A percentile compares a stretch with the other conserved stretches of the same genome.
phyloP scores from a whole-genome alignment of 2,329 filamentous ascomycete species.

The Trichoderma sp. region DNA sequence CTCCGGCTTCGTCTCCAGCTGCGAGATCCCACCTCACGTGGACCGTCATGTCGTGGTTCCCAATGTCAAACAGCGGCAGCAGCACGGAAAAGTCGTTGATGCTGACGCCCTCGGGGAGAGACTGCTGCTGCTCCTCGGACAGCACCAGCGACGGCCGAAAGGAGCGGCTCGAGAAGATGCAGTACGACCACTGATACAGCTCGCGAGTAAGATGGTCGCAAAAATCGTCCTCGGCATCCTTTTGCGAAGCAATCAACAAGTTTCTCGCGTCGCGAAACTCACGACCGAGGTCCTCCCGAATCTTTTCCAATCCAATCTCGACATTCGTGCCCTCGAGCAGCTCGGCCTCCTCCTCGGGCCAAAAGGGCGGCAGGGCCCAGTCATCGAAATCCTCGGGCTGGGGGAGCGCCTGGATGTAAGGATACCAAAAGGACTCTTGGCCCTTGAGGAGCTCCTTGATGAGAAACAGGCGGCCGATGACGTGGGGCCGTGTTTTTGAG shows the following conservation, averaged over 20 bases:
- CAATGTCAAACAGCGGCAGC: conserved; percentile 68
- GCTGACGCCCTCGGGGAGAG: conserved; percentile 32
- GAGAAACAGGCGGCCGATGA: conserved; percentile 65
- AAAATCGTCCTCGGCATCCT: conserved; percentile 28
- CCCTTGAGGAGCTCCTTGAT: conserved; percentile 64
- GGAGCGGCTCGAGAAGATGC: conserved; percentile 63
- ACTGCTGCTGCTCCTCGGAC: conserved; percentile 29
- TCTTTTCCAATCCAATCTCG: conserved; percentile 47
- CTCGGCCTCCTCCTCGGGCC: conserved; percentile 57
- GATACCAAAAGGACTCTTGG: conserved; percentile 60
- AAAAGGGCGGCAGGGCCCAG: conserved; percentile 62
- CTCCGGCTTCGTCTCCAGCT: conserved; percentile 20
- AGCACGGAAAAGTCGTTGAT: conserved; percentile 64
- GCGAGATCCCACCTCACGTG: conserved; percentile 56
- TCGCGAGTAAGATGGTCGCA: conserved; percentile 40
- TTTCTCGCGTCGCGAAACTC: conserved; percentile 46
- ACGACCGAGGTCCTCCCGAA: conserved; percentile 43
- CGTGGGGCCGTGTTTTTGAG: conserved; percentile 50
- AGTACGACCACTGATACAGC: conserved; percentile 63
- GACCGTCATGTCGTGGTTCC: conserved; percentile 65
- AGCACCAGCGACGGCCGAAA: conserved; percentile 61
- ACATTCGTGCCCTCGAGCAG: conserved; percentile 55
- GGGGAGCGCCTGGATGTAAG: conserved; percentile 65
- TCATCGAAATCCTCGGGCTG: conserved; percentile 50
- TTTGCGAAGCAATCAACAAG: conserved; percentile 31